phyloP scores from a whole-genome alignment of 192 early-diverging fungal genomes.

The Coemansia sp. region DNA sequence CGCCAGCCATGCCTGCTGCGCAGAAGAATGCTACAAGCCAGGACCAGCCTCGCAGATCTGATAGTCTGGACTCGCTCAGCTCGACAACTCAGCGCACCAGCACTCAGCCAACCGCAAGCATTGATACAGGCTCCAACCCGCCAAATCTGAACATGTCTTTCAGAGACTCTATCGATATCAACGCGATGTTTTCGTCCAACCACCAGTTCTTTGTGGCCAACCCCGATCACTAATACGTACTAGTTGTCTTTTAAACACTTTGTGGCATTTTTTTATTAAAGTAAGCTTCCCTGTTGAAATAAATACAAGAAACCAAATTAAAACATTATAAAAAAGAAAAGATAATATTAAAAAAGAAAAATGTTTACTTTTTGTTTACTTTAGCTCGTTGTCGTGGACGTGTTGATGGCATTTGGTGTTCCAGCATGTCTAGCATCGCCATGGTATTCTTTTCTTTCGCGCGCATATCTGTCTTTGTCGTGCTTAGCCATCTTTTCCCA shows the following conservation, averaged over 20 bases:
- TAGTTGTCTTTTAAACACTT: too few relatives aligned
- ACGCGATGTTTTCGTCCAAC: slow-evolving; percentile 30
- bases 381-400: slow-evolving; percentile 13
- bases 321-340: too few relatives aligned
- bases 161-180: slow-evolving; percentile 47
- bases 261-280: too few relatives aligned
- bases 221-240: slow-evolving; percentile 23
- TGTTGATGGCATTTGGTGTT: neutral
- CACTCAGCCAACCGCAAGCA: neutral
- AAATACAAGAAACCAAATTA: too few relatives aligned
- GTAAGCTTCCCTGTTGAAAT: too few relatives aligned
- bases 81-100: neutral
- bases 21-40: neutral
- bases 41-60: slow-evolving; percentile 3
- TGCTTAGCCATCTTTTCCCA: slow-evolving; percentile 57
- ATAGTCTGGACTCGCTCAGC: neutral
- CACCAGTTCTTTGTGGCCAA: slow-evolving; percentile 42
- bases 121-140: neutral
- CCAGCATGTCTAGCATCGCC: slow-evolving; percentile 28
- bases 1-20: slow-evolving; percentile 23
- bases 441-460: slow-evolving; percentile 60
- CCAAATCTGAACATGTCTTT: slow-evolving; percentile 7
- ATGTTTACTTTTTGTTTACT: neutral
- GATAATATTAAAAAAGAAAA: neutral
- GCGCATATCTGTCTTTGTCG: slow-evolving; percentile 66